These are phyloP conservation scores for Phaeomoniella chlamydospora DNA, from an alignment of 2,329 filamentous ascomycete species.

Conservation along the genomic window DNA sequence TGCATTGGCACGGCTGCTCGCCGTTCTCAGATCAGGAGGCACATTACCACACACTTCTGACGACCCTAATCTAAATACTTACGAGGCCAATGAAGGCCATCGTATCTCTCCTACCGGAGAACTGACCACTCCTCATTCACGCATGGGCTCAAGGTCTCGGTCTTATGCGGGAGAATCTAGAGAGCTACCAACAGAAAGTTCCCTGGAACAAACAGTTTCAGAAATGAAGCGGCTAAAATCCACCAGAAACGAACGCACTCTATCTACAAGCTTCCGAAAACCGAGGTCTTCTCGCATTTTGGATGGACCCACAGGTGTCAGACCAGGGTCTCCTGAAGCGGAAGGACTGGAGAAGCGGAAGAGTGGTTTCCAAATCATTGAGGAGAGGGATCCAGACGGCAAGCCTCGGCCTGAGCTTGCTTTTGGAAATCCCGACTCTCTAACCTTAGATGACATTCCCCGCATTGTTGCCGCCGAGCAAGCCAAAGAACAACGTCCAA, in stretches of 20 bases:
- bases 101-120: slow-evolving; percentile 33
- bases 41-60: slow-evolving; percentile 65
- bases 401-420: slow-evolving; percentile 65
- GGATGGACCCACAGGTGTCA: slow-evolving; percentile 64
- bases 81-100: slow-evolving; percentile 53
- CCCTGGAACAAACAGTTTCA: slow-evolving; percentile 89
- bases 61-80: slow-evolving; percentile 53
- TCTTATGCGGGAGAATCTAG: slow-evolving; percentile 51
- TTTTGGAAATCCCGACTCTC: slow-evolving; percentile 77
- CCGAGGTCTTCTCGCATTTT: slow-evolving; percentile 85
- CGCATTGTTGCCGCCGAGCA: slow-evolving; percentile 92
- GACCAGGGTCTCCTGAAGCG: slow-evolving; percentile 58
- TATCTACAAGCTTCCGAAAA: slow-evolving; percentile 85
- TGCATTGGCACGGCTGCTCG: slow-evolving; percentile 74
- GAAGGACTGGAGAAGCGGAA: slow-evolving; percentile 33
- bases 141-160: slow-evolving; percentile 57
- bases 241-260: slow-evolving; percentile 82
- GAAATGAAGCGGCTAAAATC: slow-evolving; percentile 86
- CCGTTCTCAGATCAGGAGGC: slow-evolving; percentile 72
- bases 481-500: slow-evolving; percentile 75
- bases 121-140: slow-evolving; percentile 38
- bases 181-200: slow-evolving; percentile 52
- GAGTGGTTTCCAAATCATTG: slow-evolving; percentile 56
- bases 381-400: slow-evolving; percentile 57
- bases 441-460: slow-evolving; percentile 92